Evolutionary conservation across 192 early-diverging fungal genomes (phyloP), one percentile per base, ranked within the genome.

Genomic region (Dispira parvispora): DNA sequence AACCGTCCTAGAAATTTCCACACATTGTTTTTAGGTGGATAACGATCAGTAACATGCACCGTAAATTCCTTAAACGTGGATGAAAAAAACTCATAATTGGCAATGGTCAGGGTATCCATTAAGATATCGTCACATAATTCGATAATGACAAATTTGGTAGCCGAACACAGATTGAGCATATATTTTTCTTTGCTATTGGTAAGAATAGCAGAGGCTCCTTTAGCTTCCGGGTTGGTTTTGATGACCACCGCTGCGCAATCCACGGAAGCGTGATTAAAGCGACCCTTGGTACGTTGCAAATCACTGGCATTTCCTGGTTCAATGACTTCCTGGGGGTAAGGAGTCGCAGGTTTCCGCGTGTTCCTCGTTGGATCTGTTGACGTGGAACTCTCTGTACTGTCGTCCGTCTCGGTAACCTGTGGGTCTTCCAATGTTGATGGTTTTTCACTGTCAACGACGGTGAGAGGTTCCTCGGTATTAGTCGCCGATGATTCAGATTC

Each of bases 71-170:
- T 88, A 67, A 94, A 95, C 1, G 87, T 95, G 52, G 87, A 89
- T 0, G 88, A 90, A 66, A 99, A 99, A 68, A 95, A 94, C 72
- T 99, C 96, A 66, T 86, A 94, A 71, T 97, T 97, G 53, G 88
- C 96, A 47, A 99, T 67, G 16, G 87, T 80, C 57, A 99, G 67
- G 1, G 89, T 82, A 69, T 96, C 89, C 23, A 99, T 84, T 8
- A 95, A 69, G 61, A 97, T 94, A 21, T 87, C 87, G 65, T 97
- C 85, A 71, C 96, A 99, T 6, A 99, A 79, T 72, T 96, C 90
- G 14, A 97, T 78, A n/a, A 91, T 82, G 0, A 97, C 84, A 70
- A 85, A 93, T 62, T 90, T 90, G 20, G 73, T 69, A 4, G 86
- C 82, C 14, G 77, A 68, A 73, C 96, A 99, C 66, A 81, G 78